Evolutionary conservation across 257 asterid genomes (phyloP).

Genomic region (Ligustrum vulgare): DNA sequence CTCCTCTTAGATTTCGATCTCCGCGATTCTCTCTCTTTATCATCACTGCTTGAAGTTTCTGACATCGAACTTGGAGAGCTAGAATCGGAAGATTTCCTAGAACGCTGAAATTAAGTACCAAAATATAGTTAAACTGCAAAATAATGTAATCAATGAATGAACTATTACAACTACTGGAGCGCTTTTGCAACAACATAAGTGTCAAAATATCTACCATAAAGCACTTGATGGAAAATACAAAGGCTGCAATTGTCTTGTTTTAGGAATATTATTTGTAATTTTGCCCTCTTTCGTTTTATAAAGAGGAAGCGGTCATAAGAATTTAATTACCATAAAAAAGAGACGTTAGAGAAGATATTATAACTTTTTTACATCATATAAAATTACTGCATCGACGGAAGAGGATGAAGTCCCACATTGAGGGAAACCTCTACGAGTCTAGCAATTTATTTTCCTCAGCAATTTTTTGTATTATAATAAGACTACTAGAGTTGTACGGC

Average conservation of each 20-base stretch:
- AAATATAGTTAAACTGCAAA: neutral
- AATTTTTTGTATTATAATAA: neutral
- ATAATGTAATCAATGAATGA: neutral
- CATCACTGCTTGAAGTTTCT: constrained; percentile 70
- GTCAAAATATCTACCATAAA: neutral
- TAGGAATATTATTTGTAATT: too few relatives aligned
- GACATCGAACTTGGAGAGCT: constrained; percentile 69
- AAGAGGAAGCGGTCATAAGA: too few relatives aligned
- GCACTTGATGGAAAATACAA: neutral
- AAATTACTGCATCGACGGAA: too few relatives aligned
- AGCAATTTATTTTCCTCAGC: neutral
- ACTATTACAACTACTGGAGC: neutral
- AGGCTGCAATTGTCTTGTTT: neutral
- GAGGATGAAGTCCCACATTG: too few relatives aligned
- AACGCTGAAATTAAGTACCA: constrained; percentile 44
- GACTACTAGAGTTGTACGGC: too few relatives aligned
- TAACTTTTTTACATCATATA: too few relatives aligned
- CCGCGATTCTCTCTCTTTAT: constrained; percentile 64
- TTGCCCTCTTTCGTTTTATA: too few relatives aligned
- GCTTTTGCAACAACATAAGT: neutral
- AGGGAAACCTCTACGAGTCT: too few relatives aligned
- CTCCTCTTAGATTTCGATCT: constrained; percentile 68
- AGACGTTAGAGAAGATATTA: too few relatives aligned
- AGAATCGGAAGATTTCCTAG: constrained; percentile 61
- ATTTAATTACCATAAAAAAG: too few relatives aligned